phyloP scores from a whole-genome alignment of 495 filamentous ascomycete genomes.

The Annulohypoxylon bovei region DNA sequence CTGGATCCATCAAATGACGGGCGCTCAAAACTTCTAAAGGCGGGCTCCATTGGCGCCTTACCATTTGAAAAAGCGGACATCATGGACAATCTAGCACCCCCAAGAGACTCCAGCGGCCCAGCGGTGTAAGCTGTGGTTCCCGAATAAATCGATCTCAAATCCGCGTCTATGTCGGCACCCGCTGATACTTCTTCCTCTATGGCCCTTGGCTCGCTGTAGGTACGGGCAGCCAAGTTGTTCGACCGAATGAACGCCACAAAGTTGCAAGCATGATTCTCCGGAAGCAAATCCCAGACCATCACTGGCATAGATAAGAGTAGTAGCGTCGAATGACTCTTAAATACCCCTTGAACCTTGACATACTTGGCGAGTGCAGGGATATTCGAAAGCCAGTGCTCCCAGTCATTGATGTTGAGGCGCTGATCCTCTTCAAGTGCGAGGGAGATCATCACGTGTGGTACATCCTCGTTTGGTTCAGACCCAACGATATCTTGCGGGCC shows the following conservation, averaged over 20 bases:
- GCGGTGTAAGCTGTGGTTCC: constrained; percentile 41
- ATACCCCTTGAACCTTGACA: constrained; percentile 63
- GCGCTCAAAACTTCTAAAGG: constrained; percentile 17
- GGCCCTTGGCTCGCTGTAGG: constrained; percentile 11
- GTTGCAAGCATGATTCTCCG: constrained; percentile 58
- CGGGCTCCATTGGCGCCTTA: constrained; percentile 25
- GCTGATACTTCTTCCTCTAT: constrained; percentile 29
- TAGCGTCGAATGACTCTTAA: constrained; percentile 62
- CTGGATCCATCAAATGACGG: constrained; percentile 9
- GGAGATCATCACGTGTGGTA: constrained; percentile 64
- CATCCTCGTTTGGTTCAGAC: constrained; percentile 54
- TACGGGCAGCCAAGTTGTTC: constrained; percentile 50
- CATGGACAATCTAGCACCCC: constrained; percentile 30
- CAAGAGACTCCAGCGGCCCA: constrained; percentile 8
- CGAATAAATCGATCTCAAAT: constrained; percentile 43
- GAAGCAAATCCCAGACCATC: constrained; percentile 63
- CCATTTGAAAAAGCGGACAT: constrained; percentile 37
- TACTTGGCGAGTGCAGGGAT: constrained; percentile 61
- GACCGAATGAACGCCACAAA: constrained; percentile 64
- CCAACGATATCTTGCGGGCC: constrained; percentile 35
- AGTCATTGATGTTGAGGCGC: constrained; percentile 55
- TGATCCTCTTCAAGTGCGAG: constrained; percentile 63
- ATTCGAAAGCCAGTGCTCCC: constrained; percentile 58
- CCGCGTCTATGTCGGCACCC: constrained; percentile 31
- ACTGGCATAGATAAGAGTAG: constrained; percentile 60